Evolutionary conservation across 2,329 filamentous ascomycete species (phyloP).

Genomic region (Didymella keratinophila): DNA sequence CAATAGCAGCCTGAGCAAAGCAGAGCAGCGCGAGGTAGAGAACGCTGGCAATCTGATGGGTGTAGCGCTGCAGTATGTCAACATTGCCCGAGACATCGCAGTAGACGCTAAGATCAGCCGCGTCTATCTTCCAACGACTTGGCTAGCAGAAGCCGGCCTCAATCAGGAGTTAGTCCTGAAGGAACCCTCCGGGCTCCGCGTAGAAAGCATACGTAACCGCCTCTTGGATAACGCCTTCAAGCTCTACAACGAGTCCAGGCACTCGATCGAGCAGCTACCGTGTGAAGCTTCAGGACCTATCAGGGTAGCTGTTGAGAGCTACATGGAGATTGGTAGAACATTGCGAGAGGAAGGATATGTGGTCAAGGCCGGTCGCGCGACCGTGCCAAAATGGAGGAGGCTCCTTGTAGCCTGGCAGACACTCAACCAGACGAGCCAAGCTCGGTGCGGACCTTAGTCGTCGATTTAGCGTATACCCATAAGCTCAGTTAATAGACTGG

Average conservation of each 20-base stretch:
- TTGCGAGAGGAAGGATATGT: constrained; percentile 57
- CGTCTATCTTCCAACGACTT: constrained; percentile 72
- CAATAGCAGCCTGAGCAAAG: constrained; percentile 39
- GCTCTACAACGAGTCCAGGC: constrained; percentile 64
- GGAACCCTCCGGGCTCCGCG: constrained; percentile 56
- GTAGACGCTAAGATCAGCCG: constrained; percentile 71
- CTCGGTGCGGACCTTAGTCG: constrained; percentile 13
- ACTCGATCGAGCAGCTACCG: constrained; percentile 69
- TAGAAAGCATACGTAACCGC: constrained; percentile 61
- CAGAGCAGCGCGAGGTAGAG: constrained; percentile 57
- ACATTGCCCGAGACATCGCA: constrained; percentile 76
- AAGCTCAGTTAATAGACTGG: constrained; percentile 4
- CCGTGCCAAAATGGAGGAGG: constrained; percentile 58
- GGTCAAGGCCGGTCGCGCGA: constrained; percentile 56
- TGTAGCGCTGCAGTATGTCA: constrained; percentile 77
- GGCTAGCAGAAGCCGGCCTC: constrained; percentile 67
- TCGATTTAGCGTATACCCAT: constrained; percentile 7
- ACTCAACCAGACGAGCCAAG: constrained; percentile 46
- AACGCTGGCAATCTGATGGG: constrained; percentile 71
- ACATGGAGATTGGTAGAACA: constrained; percentile 78
- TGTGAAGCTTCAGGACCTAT: constrained; percentile 67
- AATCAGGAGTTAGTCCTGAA: constrained; percentile 63
- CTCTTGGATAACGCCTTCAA: constrained; percentile 68
- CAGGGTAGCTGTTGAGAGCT: constrained; percentile 75
- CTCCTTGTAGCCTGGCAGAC: constrained; percentile 67